phyloP scores from a whole-genome alignment of 208 protist species.

The Giardia muris region DNA sequence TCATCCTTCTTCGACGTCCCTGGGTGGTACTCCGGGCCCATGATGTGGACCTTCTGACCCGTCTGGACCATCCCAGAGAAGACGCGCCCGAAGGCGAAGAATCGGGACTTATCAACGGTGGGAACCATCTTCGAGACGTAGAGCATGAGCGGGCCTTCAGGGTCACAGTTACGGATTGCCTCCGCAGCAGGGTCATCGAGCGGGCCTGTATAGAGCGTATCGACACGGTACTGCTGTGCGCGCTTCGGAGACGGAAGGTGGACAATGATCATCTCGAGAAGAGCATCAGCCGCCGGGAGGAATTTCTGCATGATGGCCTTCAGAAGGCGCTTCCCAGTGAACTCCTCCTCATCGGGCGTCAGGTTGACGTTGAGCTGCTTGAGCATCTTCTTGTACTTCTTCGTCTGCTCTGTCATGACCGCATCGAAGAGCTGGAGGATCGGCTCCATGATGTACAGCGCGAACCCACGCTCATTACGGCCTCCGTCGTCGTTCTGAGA shows the following conservation, averaged over 20 bases:
- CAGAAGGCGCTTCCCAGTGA: constrained; percentile 69
- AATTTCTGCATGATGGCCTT: constrained; percentile 91
- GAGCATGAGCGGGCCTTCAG: constrained; percentile 79
- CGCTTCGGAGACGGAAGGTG: constrained; percentile 85
- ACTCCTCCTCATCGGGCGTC: constrained; percentile 62
- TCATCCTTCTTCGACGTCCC: constrained; percentile 66
- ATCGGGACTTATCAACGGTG: constrained; percentile 82
- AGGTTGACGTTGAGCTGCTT: constrained; percentile 67
- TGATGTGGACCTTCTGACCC: constrained; percentile 86
- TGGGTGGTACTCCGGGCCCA: constrained; percentile 85
- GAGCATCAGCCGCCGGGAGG: constrained; percentile 73
- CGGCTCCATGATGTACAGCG: constrained; percentile 86
- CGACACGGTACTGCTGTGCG: constrained; percentile 79
- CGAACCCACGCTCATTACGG: constrained; percentile 60
- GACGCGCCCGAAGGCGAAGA: constrained; percentile 87
- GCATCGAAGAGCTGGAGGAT: constrained; percentile 79
- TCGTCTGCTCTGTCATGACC: constrained; percentile 74
- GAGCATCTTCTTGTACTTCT: constrained; percentile 75
- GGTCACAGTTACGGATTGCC: constrained; percentile 71
- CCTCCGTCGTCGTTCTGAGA: constrained; percentile 48
- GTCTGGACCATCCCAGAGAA: constrained; percentile 75
- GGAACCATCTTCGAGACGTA: constrained; percentile 99
- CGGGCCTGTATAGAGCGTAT: constrained; percentile 84
- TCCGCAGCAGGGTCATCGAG: constrained; percentile 61
- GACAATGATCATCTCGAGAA: constrained; percentile 91